Percentiles rank a stretch among this genome's conserved stretches.
Conservation (phyloP, 1,284 basidiomycete species). For the Ustilago vetiveriae region DNA sequence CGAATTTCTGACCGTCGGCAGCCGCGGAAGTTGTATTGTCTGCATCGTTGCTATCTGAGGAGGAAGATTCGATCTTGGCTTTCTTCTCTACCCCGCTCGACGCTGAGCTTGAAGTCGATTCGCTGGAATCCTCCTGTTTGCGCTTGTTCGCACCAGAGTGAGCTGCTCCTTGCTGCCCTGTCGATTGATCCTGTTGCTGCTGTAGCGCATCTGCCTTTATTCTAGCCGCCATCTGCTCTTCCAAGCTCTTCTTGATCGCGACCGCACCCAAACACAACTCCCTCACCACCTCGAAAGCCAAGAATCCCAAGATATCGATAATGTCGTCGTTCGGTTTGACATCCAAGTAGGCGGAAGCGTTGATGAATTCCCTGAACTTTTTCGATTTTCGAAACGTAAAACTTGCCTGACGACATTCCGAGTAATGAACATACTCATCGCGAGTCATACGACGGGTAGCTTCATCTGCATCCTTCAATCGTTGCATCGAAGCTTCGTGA, state of each 20-base stretch:
- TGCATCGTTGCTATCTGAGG: neutral
- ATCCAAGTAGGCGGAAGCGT: slow-evolving; percentile 87
- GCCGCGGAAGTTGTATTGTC: neutral
- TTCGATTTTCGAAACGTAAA: slow-evolving; percentile 91
- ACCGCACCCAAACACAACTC: slow-evolving; percentile 77
- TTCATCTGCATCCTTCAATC: slow-evolving; percentile 84
- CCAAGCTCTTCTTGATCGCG: slow-evolving; percentile 52
- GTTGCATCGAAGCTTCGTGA: slow-evolving; percentile 88
- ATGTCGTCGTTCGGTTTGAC: slow-evolving; percentile 93
- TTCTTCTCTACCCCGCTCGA: slow-evolving; percentile 3
- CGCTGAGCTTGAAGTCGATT: neutral
- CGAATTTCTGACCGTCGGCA: slow-evolving; percentile 3
- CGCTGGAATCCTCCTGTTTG: slow-evolving; percentile 4
- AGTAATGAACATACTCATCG: slow-evolving; percentile 96
- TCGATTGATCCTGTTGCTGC: slow-evolving; percentile 7
- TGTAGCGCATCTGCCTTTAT: slow-evolving; percentile 10
- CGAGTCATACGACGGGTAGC: slow-evolving; percentile 94
- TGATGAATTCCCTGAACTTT: slow-evolving; percentile 93
- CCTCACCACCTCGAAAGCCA: slow-evolving; percentile 95
- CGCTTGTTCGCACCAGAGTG: too few relatives aligned
- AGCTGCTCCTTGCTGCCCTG: too few relatives aligned
- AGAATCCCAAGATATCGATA: slow-evolving; percentile 93
- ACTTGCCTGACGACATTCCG: slow-evolving; percentile 93
- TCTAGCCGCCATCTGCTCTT: slow-evolving; percentile 36
- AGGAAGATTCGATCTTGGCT: slow-evolving; percentile 4